Evolutionary conservation across 768 basidiomycete species (phyloP), one percentile per base, ranked within the genome.

Genomic region (Podaxis sp.): DNA sequence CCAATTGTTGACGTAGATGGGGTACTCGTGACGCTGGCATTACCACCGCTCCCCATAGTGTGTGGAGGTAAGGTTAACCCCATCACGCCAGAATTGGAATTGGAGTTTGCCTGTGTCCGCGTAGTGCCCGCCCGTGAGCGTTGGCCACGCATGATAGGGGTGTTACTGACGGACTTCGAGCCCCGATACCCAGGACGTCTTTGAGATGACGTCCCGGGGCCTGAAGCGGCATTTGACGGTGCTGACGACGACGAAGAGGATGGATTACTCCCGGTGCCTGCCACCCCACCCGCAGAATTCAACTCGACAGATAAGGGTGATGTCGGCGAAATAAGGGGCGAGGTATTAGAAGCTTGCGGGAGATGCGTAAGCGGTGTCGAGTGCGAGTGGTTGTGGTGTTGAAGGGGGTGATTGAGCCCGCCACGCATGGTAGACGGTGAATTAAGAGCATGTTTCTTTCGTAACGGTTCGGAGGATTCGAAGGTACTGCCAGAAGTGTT

Each of bases 101-200:
- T 48, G 18, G 46, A 6, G 25, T 50, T 46, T 2, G 18, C 16
- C 18, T 42, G n/a, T 53, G 51, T 6, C 23, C 40, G 32, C 42
- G 50, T 7, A 35, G 28, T 60, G 16, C 35, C 21, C 14, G 35
- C n/a, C 25, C 51, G 38, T 11, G 51, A 44, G 21, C 59, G 37
- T 32, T 60, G 59, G n/a, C 51, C 59, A 35, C 51, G 59, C 32
- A 60, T 10, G n/a, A 53, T 16, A 1, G 59, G 59, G 11, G 59
- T 60, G 28, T 53, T 60, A 27, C 42, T 53, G 11, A 51, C 51
- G 13, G 59, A 60, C n/a, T 44, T 60, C 14, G 59, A 60, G 28
- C 40, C 59, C 21, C 59, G 23, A 36, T 53, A 46, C 16, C 32
- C 32, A 9, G 40, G 18, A 4, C 51, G 42, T 37, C 59, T 60